Base-by-base conservation (phyloP, 352 stramenopile species). In the Phytophthora fragariae region DNA sequence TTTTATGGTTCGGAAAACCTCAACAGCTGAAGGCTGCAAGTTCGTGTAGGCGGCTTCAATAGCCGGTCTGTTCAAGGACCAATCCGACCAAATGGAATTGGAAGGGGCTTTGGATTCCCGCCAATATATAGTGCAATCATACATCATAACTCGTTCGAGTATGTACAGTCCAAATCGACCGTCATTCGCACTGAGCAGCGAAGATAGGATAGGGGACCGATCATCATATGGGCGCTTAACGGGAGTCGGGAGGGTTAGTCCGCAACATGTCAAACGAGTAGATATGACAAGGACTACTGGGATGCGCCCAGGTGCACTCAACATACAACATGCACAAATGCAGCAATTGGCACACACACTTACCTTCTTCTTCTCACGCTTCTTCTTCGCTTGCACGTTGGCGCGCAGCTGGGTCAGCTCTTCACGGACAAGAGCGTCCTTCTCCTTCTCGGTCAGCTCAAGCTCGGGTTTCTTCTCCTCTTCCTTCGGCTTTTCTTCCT, bases 21-120 rank as follows among this genome's bases (percentile, higher is more conserved):
- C 79, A 94, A 97, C 86, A 97, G 90, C 90, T 97, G 90, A 95
- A 96, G 90, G 90, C 88, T 97, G 89, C 90, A 93, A 68, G 75
- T 91, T 68, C 12, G 14, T 96, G 62, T 97, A 58, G 90, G 89
- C 90, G 89, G 73, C 73, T 91, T 95, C 90, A 97, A 97, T 97
- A 94, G 89, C 90, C 89, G 85, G 85, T 96, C 90, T 94, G 90
- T 97, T 97, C 90, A 97, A 97, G 86, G 90, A 96, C 88, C 81
- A 91, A 84, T 80, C 77, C 78, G 83, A 92, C 82, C 85, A 80
- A 93, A 85, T 92, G 70, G 80, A 80, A 92, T 88, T 80, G 82
- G 80, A 83, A 83, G 82, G 84, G 86, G 88, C 88, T 94, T 95
- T 95, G 88, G 88, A 95, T 95, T 87, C 61, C 72, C 83, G 80